Evolutionary conservation across 257 asterid species (phyloP), one percentile per base, ranked within the genome.

Genomic region (Leptodermis oblonga): DNA sequence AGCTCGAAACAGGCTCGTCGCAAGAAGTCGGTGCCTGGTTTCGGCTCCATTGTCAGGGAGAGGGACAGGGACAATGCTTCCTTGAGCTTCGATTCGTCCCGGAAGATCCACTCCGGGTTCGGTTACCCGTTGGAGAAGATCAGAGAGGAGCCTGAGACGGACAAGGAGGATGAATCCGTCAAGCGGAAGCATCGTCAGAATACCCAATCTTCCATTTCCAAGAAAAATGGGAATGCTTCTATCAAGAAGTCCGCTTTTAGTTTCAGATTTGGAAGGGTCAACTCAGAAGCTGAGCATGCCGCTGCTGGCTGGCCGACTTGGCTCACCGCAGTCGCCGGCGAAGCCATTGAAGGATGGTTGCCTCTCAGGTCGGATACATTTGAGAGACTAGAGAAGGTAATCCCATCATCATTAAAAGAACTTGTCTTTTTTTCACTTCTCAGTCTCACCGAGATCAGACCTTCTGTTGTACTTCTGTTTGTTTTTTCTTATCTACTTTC

Each of bases 241-340:
- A 75, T 76, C 17, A 86, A 76, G 43, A 80, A 70, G 70, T 73
- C 88, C 17, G 81, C 63, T 43, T 85, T 90, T 36, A 86, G 89
- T 81, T 58, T 91, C 68, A 85, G 76, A 76, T 89, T 91, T 39
- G 95, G 97, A 74, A 76, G 97, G 89, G 25, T 84, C 67, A 54
- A n/a, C n/a, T n/a, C 85, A 23, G 90, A 89, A 43, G 81, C 68
- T 48, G 94, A 87, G 66, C 94, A 81, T 13, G 80, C 49, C 1
- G 90, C 95, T 1, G 87, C 98, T 0, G 95, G 90, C 5, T 92
- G 98, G 98, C 96, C 96, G 5, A 76, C 86, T 17, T 92, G 96
- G 98, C 90, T 92, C 45, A 55, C 87, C 1, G 80, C 96, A 1
- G 96, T 86, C 18, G 98, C 98, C 2, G 92, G 87, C 0, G 96